phyloP scores from a whole-genome alignment of 2,329 filamentous ascomycete species.

The Epichloe hybrida region DNA sequence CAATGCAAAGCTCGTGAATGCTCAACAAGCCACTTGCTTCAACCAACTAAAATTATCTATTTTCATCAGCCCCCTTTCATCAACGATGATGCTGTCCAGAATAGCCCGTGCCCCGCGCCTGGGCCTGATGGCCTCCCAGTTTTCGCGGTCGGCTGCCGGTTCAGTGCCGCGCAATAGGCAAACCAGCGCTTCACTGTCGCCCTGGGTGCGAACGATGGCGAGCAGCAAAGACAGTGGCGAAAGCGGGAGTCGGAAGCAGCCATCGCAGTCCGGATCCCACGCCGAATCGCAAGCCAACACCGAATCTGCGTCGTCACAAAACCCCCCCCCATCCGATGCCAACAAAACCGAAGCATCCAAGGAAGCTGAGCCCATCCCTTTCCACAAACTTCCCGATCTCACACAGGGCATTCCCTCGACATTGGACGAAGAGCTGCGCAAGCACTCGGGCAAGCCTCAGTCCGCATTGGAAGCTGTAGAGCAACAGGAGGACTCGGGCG shows the following conservation, averaged over 20 bases:
- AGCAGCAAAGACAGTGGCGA: conserved; percentile 8
- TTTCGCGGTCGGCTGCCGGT: conserved; percentile 14
- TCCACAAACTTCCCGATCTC: conserved; percentile 70
- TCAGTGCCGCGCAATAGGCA: conserved; percentile 15
- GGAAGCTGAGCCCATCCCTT: conserved; percentile 32
- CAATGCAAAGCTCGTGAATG: conserved; percentile 2
- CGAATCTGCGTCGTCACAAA: conserved; percentile 4
- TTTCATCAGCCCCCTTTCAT: neutral
- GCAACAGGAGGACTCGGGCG: conserved; percentile 18
- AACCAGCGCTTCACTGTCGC: conserved; percentile 10
- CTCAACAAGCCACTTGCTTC: neutral
- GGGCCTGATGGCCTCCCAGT: conserved; percentile 17
- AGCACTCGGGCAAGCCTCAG: conserved; percentile 22
- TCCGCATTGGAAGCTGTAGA: conserved; percentile 24
- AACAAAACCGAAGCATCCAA: conserved; percentile 14
- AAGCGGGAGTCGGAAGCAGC: conserved; percentile 3
- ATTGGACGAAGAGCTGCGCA: conserved; percentile 59
- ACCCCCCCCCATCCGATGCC: neutral
- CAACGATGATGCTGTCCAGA: conserved; percentile 26
- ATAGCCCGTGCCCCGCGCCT: conserved; percentile 20
- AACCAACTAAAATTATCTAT: neutral
- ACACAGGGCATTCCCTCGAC: conserved; percentile 93
- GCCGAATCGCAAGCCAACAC: conserved; percentile 2
- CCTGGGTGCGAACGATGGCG: conserved; percentile 18
- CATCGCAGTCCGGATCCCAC: neutral